Evolutionary conservation across 192 early-diverging fungal species (phyloP).

Genomic region (Coemansia sp.): DNA sequence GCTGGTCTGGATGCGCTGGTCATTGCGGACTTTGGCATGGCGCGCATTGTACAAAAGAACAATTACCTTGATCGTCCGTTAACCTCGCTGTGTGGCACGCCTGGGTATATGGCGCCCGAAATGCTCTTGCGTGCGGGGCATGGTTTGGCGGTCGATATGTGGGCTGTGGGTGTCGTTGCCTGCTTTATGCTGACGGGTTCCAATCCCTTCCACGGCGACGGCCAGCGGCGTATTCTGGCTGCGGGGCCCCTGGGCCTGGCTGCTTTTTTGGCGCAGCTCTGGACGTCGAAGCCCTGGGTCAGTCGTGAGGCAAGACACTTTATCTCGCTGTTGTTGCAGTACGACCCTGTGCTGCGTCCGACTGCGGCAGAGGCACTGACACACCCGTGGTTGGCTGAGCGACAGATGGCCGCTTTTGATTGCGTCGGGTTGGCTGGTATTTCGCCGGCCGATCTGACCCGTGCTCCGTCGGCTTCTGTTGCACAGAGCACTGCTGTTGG

Average conservation of each 20-base stretch:
- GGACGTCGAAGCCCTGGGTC: not conserved
- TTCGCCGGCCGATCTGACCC: no score
- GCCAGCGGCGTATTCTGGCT: constrained; percentile 15
- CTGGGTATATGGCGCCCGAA: constrained; percentile 73
- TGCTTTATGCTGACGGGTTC: constrained; percentile 72
- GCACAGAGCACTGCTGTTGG: no score
- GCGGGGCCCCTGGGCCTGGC: not conserved
- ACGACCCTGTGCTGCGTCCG: constrained; percentile 65
- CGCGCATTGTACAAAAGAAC: constrained; percentile 61
- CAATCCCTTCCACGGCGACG: constrained; percentile 63
- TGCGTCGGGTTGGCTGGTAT: no score
- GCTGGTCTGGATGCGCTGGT: constrained; percentile 56
- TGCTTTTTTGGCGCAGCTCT: constrained; percentile 24
- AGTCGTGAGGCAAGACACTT: constrained; percentile 61
- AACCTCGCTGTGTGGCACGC: constrained; percentile 73
- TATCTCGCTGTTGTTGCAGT: constrained; percentile 61
- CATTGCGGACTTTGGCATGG: constrained; percentile 85
- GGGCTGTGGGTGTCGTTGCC: constrained; percentile 75
- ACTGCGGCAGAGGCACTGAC: constrained; percentile 69
- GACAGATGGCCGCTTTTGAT: no score
- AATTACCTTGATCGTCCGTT: constrained; percentile 58
- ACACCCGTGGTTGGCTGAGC: constrained; percentile 67
- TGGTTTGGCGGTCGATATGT: constrained; percentile 77
- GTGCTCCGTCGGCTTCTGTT: no score
- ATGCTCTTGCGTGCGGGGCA: constrained; percentile 53